Evolutionary conservation across 495 filamentous ascomycete genomes (phyloP).

Genomic region (Penicillium cosmopolitanum): DNA sequence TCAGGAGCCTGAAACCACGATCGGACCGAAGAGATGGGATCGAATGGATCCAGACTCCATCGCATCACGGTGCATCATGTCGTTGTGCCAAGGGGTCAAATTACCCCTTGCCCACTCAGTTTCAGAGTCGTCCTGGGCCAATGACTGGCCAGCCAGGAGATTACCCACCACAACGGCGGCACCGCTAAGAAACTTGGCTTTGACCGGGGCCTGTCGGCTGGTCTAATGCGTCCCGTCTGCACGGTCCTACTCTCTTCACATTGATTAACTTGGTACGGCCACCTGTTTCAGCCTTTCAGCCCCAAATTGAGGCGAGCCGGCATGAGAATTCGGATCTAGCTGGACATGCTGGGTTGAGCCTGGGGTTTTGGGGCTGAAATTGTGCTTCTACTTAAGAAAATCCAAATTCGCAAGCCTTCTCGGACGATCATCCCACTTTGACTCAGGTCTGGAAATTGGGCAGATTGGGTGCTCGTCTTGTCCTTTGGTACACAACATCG

Average conservation of each 20-base stretch:
- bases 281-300: constrained; percentile 1
- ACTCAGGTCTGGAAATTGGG: constrained; percentile 3
- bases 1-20: not conserved
- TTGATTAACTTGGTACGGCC: constrained; percentile 5
- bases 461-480: not conserved
- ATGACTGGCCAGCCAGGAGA: constrained; percentile 16
- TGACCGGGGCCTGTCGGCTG: not conserved
- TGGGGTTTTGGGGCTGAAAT: not conserved
- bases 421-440: not conserved
- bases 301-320: not conserved
- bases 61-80: not conserved
- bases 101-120: constrained; percentile 12
- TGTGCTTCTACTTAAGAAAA: not conserved
- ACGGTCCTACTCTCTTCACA: constrained; percentile 11
- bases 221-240: constrained; percentile 14
- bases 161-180: constrained; percentile 12
- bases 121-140: constrained; percentile 22
- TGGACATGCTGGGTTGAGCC: not conserved
- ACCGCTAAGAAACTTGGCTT: constrained; percentile 36
- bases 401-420: not conserved
- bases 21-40: constrained; percentile 3
- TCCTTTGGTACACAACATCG: not conserved
- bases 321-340: not conserved
- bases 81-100: not conserved
- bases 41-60: constrained; percentile 4